phyloP scores from a whole-genome alignment of 75 land plant genomes.

The Cunninghamia lanceolata region DNA sequence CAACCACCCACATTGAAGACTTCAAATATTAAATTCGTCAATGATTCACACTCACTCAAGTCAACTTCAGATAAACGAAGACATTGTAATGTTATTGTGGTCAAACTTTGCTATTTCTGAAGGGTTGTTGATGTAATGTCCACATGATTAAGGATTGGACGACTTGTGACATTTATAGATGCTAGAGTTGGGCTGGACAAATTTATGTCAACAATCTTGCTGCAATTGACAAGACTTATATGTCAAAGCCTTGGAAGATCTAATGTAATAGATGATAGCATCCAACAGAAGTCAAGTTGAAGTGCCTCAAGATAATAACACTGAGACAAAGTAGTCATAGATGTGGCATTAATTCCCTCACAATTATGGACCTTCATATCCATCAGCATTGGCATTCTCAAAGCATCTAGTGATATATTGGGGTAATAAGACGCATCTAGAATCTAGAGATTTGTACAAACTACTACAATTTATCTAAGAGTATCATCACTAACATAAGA shows the following conservation, averaged over 20 bases:
- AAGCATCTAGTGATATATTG: constrained; percentile 66
- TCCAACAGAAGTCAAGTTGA: constrained; percentile 71
- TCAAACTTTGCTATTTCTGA: too few relatives aligned
- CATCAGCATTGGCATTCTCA: constrained; percentile 72
- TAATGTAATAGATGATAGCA: too few relatives aligned
- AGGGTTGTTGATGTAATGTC: constrained; percentile 72
- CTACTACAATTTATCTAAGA: constrained; percentile 63
- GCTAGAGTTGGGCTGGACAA: constrained; percentile 58
- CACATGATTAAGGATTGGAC: constrained; percentile 65
- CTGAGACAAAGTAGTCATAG: constrained; percentile 79
- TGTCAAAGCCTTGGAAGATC: constrained; percentile 50
- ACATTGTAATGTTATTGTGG: too few relatives aligned
- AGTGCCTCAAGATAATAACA: constrained; percentile 78
- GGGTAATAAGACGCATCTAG: constrained; percentile 92
- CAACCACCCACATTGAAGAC: constrained; percentile 91
- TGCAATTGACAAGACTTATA: constrained; percentile 67
- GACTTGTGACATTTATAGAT: constrained; percentile 62
- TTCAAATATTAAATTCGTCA: constrained; percentile 75
- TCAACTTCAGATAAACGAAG: too few relatives aligned
- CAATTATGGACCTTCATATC: constrained; percentile 80
- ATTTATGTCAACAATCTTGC: constrained; percentile 83
- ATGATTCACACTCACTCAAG: constrained; percentile 91
- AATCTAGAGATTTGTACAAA: constrained; percentile 65
- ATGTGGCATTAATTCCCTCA: constrained; percentile 92
- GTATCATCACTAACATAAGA: constrained; percentile 91